Evolutionary conservation across 2,329 filamentous ascomycete species (phyloP).

Genomic region (Trichoderma sp.): DNA sequence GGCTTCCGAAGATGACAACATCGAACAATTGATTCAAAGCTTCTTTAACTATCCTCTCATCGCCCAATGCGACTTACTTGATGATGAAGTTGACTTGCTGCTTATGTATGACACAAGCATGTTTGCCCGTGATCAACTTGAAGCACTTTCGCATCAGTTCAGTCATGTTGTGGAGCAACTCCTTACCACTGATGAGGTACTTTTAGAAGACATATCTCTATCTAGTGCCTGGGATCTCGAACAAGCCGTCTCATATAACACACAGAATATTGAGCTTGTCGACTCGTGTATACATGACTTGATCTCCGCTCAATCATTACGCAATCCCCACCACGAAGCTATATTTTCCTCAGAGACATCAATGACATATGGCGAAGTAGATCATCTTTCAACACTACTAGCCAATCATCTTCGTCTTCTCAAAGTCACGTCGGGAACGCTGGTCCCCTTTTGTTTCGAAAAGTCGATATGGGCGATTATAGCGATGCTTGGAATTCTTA

Average conservation of each 20-base stretch:
- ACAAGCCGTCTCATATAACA: not conserved
- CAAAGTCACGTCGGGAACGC: slow-evolving; percentile 29
- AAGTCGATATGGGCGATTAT: slow-evolving; percentile 26
- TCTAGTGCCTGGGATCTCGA: slow-evolving; percentile 3
- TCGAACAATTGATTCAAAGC: not conserved
- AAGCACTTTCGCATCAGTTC: not conserved
- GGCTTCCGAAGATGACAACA: not conserved
- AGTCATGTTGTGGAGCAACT: slow-evolving; percentile 3
- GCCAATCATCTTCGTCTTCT: slow-evolving; percentile 12
- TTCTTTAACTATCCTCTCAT: slow-evolving; percentile 14
- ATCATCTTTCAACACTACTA: not conserved
- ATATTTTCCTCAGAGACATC: slow-evolving; percentile 13
- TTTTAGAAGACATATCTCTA: not conserved
- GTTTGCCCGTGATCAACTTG: not conserved
- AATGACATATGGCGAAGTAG: slow-evolving; percentile 8
- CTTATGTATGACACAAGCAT: not conserved
- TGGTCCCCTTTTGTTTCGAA: slow-evolving; percentile 20
- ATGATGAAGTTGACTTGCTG: not conserved
- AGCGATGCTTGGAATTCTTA: slow-evolving; percentile 30
- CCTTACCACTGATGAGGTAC: not conserved
- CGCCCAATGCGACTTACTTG: not conserved
- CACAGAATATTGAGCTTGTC: not conserved
- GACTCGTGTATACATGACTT: not conserved
- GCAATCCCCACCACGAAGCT: slow-evolving; percentile 12
- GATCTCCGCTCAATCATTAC: not conserved